Evolutionary conservation across 805 yeast species (phyloP).

Genomic region (Pichia thaimueangensis): DNA sequence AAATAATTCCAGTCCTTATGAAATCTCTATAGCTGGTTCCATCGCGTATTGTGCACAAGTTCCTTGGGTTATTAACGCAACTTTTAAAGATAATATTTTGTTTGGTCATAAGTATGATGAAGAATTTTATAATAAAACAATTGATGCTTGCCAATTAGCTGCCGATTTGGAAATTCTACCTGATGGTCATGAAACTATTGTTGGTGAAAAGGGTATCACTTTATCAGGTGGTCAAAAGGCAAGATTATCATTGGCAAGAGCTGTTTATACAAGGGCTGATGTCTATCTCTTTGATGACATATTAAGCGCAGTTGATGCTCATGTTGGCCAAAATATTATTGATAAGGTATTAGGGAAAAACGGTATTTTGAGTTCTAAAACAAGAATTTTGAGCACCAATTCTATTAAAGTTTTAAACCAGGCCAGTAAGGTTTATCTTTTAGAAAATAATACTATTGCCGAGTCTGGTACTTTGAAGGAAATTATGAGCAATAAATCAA

Average conservation of each 20-base stretch:
- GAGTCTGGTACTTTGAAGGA: conserved; percentile 51
- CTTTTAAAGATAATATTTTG: conserved; percentile 81
- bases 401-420: conserved; percentile 47
- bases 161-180: conserved; percentile 76
- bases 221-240: conserved; percentile 98
- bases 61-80: conserved; percentile 96
- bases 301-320: conserved; percentile 94
- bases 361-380: conserved; percentile 46
- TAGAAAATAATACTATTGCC: conserved; percentile 46
- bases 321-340: conserved; percentile 81
- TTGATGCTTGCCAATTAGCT: conserved; percentile 80
- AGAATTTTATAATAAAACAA: conserved; percentile 69
- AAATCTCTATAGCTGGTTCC: conserved; percentile 31
- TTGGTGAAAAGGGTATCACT: conserved; percentile 96
- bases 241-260: conserved; percentile 86
- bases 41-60: conserved; percentile 61
- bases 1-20: conserved; percentile 17
- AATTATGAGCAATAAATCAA: conserved; percentile 20
- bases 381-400: conserved; percentile 53
- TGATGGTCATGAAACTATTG: conserved; percentile 85
- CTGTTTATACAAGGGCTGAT: conserved; percentile 92
- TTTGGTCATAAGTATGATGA: conserved; percentile 84
- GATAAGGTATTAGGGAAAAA: conserved; percentile 42
- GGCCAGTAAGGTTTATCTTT: conserved; percentile 54
- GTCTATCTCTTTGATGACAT: conserved; percentile 87